Base-by-base conservation (phyloP, 805 yeast species). In the Candida manassasensis region DNA sequence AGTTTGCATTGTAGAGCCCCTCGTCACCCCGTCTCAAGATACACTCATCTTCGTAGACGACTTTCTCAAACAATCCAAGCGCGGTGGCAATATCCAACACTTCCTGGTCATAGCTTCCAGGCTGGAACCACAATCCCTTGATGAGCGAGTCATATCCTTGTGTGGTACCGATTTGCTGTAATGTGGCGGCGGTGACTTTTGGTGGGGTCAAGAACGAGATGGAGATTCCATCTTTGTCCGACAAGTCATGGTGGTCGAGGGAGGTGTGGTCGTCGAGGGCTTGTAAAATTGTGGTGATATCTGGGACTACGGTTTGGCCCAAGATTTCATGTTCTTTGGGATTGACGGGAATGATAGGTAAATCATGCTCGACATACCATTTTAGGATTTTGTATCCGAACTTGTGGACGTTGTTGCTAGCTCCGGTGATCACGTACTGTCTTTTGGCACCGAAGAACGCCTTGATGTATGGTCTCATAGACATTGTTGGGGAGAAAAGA, bases 161-260 rank as follows among this genome's bases (percentile, higher is more conserved):
- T 24, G 79, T 49, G 0, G 69, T 52, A 5, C 67, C 53, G 12
- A 69, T 60, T 29, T 57, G 61, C 24, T 51, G 45, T 21, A 67
- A 51, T 0, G 69, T 64, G 2, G 41, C 32, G 2, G 43, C 43
- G 2, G 87, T 75, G 3, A 80, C 71, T 0, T 52, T 50, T 1
- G 95, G 93, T 2, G 94, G 89, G 0, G 95, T 84, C 35, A 85
- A 76, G 27, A 86, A 79, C 19, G 86, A 78, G 6, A 82, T 55
- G 40, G 81, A 74, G 17, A 75, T 50, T 8, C 76, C 77, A 40
- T 73, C 77, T 9, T 30, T 51, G 3, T 29, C 29, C 2, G 57
- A 38, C 7, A 59, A 43, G n/a, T 51, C 41, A 36, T 66, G 55
- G 8, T 35, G 33, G 7, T 47, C 53, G 6, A 59, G 34, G 19